Evolutionary conservation across 2,329 filamentous ascomycete species (phyloP), one percentile per base, ranked within the genome.

Genomic region (Pseudocercospora eumusae): DNA sequence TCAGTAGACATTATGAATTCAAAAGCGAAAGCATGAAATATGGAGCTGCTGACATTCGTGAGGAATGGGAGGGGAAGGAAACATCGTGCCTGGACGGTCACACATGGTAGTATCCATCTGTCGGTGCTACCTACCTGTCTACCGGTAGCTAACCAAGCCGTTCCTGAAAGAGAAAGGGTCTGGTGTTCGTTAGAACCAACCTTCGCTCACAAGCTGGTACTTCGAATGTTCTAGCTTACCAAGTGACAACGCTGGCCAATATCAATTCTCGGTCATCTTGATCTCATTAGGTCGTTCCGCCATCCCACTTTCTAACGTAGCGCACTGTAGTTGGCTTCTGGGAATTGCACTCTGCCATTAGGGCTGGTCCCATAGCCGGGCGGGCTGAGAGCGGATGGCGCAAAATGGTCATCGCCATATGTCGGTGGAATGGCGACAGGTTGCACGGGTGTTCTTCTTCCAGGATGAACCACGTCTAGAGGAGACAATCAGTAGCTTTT

Each of bases 321-420:
- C 11, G 60, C 61, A 47, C 56, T 63, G 55, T 70, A 70, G 56
- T 70, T 69, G 10, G 60, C 67, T n/a, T 69, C 63, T 10, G 68
- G 68, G 47, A 70, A 69, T 10, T 64, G 56, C 15, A 67, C 63
- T 28, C 64, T 60, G 10, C 60, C 64, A 31, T 59, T 56, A 4
- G 66, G 62, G 13, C 56, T 64, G 20, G 55, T 65, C 6, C 56
- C 59, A 15, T 64, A 59, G 21, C 62, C 64, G 23, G 63, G 58
- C 23, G 64, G 64, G 45, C 66, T 64, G n/a, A 68, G 42, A 10
- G 66, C 67, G 25, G 62, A 64, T 9, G 65, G 67, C 10, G 64
- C 65, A 42, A 65, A 62, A 40, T 18, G 36, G 47, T 62, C 55
- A 20, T 55, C 54, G 42, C 63, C 65, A 56, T 68, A 67, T 10